These are phyloP conservation scores for Cytospora piceicola DNA, from an alignment of 2,329 filamentous ascomycete genomes.

Conservation along the genomic window DNA sequence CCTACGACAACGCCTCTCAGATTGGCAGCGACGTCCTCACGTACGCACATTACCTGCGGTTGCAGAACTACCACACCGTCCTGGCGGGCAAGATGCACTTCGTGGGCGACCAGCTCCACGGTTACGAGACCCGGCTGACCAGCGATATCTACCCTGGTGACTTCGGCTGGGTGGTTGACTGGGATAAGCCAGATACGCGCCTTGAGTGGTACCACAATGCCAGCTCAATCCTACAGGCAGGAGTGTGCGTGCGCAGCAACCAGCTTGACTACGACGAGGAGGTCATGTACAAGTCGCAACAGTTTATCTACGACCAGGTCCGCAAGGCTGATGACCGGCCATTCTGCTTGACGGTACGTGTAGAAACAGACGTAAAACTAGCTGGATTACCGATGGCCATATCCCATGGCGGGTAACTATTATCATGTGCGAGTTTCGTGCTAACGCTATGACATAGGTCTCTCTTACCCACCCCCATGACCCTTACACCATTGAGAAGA, in stretches of 20 bases:
- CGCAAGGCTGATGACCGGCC: constrained; percentile 76
- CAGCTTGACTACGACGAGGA: constrained; percentile 96
- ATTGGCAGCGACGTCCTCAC: constrained; percentile 85
- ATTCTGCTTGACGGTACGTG: constrained; percentile 75
- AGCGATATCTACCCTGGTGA: constrained; percentile 95
- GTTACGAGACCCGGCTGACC: constrained; percentile 91
- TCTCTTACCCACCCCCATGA: constrained; percentile 95
- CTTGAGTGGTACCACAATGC: constrained; percentile 98
- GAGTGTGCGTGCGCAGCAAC: constrained; percentile 86
- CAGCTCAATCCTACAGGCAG: constrained; percentile 88
- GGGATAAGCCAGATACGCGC: constrained; percentile 84
- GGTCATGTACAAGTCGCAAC: constrained; percentile 87
- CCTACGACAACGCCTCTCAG: constrained; percentile 88
- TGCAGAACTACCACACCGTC: constrained; percentile 84
- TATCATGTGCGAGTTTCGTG: constrained; percentile 26
- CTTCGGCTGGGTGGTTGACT: constrained; percentile 93
- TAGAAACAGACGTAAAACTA: background rate
- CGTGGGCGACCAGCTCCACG: constrained; percentile 90
- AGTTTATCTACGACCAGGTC: constrained; percentile 89
- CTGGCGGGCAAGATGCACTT: constrained; percentile 98
- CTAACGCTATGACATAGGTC: constrained; percentile 49
- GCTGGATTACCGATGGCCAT: background rate
- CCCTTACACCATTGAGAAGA: constrained; percentile 89
- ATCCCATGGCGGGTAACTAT: background rate
- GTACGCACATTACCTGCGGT: constrained; percentile 88